Evolutionary conservation across 106 monocot species (phyloP), one percentile per base, ranked within the genome.

Genomic region (Phalaenopsis aphrodite): DNA sequence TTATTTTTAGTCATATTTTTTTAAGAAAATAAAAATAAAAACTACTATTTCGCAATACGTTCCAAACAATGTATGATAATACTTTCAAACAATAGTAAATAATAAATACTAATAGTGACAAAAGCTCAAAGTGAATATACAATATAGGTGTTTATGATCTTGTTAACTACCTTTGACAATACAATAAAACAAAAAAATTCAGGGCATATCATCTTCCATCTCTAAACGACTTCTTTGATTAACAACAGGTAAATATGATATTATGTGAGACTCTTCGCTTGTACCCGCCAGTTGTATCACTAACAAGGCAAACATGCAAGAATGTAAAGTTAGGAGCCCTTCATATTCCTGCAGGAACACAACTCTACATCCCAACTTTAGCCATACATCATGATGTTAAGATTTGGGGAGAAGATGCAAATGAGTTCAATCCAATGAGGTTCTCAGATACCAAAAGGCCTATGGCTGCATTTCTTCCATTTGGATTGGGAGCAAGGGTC

Each of bases 331-430:
- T 79, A 42, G 79, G 65, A 42, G 2, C 39, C n/a, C 65, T 79
- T 17, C n/a, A 23, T 7, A 65, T 79, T 24, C 79, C 65, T 23
- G 23, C 65, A 41, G 79, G 79, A 49, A 66, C 65, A 21, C 79
- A 79, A 12, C n/a, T 79, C 18, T 46, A 65, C 65, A 64, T 79
- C 23, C 65, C 79, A 8, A 66, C 24, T 42, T 4, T 79, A 15
- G 65, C 61, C 38, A 55, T 79, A 9, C 79, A 79, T 41, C 79
- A 55, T 67, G 79, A 79, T 23, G 19, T 23, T 8, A 64, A 79
- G 66, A 79, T 79, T n/a, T 79, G 79, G 79, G 79, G 79, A 7
- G 37, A 66, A 42, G 79, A 79, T 66, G 79, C 65, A 21, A 30
- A 66, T 45, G 65, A 65, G 65, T 79, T 79, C 66, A 79, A 79